Evolutionary conservation across 257 asterid genomes (phyloP).

Genomic region (Craterostigma plantagineum): DNA sequence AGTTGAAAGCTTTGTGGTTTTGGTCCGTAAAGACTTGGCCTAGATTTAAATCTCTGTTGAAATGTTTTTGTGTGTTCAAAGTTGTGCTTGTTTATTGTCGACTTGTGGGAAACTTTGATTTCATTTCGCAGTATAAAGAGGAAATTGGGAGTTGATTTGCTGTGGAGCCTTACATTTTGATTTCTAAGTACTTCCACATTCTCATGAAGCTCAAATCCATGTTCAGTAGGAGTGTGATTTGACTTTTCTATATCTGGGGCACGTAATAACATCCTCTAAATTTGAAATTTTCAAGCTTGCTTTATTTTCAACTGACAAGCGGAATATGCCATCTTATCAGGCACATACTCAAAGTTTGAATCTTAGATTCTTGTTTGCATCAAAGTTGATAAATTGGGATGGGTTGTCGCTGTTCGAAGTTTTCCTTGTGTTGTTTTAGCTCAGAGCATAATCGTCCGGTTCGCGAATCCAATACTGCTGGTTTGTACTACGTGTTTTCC

Average conservation of each 20-base stretch:
- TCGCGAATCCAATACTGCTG: constrained; percentile 19
- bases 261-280: background rate
- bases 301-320: background rate
- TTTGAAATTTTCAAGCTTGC: background rate
- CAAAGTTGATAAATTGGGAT: constrained; percentile 15
- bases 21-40: background rate
- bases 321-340: constrained; percentile 9
- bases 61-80: constrained; percentile 10
- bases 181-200: too few relatives aligned
- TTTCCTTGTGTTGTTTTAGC: constrained; percentile 24
- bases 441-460: constrained; percentile 27
- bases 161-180: background rate
- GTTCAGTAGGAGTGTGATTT: too few relatives aligned
- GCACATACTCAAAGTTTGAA: constrained; percentile 11
- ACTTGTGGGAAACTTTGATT: background rate
- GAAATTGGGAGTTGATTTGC: background rate
- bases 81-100: constrained; percentile 6
- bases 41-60: constrained; percentile 3
- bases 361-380: constrained; percentile 9
- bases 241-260: too few relatives aligned
- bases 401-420: constrained; percentile 36
- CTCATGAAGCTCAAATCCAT: too few relatives aligned
- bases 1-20: background rate
- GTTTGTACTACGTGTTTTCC: constrained; percentile 10
- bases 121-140: constrained; percentile 7